Conservation (phyloP, 1,139 yeast species). For the Yamadazyma sp. region DNA sequence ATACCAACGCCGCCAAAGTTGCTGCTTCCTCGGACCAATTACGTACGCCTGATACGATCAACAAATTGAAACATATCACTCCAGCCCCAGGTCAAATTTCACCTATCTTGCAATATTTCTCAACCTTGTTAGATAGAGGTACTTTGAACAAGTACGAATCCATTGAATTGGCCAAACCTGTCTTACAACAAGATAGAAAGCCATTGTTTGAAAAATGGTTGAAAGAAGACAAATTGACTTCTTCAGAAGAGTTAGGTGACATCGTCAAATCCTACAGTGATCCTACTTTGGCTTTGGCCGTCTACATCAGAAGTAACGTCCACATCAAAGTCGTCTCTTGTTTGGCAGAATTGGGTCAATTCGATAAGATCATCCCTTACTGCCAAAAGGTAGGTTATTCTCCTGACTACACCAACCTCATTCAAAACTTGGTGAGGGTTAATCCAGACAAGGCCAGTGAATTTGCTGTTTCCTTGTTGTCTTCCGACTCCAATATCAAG, state of each 20-base stretch:
- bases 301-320: constrained; percentile 80
- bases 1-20: constrained; percentile 89
- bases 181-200: constrained; percentile 91
- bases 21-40: constrained; percentile 95
- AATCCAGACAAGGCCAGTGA: constrained; percentile 99
- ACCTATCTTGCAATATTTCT: constrained; percentile 90
- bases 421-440: constrained; percentile 86
- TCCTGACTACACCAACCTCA: constrained; percentile 87
- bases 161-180: constrained; percentile 92
- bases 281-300: constrained; percentile 82
- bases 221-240: constrained; percentile 89
- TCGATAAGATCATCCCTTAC: constrained; percentile 92
- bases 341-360: constrained; percentile 94
- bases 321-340: constrained; percentile 91
- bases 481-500: constrained; percentile 65
- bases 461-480: constrained; percentile 84
- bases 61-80: constrained; percentile 86
- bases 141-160: constrained; percentile 92
- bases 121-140: constrained; percentile 90
- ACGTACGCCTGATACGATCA: constrained; percentile 93
- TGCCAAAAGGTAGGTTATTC: constrained; percentile 85
- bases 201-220: constrained; percentile 95
- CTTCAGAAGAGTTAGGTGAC: constrained; percentile 96
- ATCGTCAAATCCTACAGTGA: constrained; percentile 83
- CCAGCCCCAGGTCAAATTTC: constrained; percentile 97